phyloP scores from a whole-genome alignment of 768 basidiomycete species.

The Boletus sp. region DNA sequence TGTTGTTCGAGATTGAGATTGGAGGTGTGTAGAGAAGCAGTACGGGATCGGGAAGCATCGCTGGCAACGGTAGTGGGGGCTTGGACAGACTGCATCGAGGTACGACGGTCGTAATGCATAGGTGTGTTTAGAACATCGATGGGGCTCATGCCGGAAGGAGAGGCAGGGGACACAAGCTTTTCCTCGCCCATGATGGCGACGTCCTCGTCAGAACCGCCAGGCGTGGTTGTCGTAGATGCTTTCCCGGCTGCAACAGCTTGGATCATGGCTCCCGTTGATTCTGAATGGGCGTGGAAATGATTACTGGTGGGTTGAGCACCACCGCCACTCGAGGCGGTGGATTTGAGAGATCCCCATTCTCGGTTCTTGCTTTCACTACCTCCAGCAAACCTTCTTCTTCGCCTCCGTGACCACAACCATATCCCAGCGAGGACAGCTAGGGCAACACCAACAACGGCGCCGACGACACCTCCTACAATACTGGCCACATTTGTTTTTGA shows the following conservation, averaged over 20 bases:
- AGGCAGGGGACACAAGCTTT: constrained; percentile 19
- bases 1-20: constrained; percentile 28
- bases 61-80: neutral
- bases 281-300: constrained; percentile 22
- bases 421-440: constrained; percentile 34
- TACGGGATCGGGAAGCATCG: constrained; percentile 10
- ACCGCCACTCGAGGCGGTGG: constrained; percentile 14
- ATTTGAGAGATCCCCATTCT: constrained; percentile 30
- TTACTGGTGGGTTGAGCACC: neutral
- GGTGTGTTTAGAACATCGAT: constrained; percentile 22
- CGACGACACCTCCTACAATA: constrained; percentile 55
- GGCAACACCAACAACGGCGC: constrained; percentile 38
- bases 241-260: constrained; percentile 13
- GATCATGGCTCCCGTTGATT: constrained; percentile 20
- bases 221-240: constrained; percentile 13
- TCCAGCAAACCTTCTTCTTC: constrained; percentile 13
- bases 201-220: constrained; percentile 25
- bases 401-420: constrained; percentile 28
- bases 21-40: constrained; percentile 10
- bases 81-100: constrained; percentile 20
- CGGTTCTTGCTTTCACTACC: constrained; percentile 29
- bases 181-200: constrained; percentile 17
- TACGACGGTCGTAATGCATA: constrained; percentile 15
- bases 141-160: constrained; percentile 16
- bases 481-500: constrained; percentile 38